A percentile compares a stretch with the other conserved stretches of the same genome.
Evolutionary conservation across 2,329 filamentous ascomycete genomes (phyloP).

Genomic region (Venturia effusa): DNA sequence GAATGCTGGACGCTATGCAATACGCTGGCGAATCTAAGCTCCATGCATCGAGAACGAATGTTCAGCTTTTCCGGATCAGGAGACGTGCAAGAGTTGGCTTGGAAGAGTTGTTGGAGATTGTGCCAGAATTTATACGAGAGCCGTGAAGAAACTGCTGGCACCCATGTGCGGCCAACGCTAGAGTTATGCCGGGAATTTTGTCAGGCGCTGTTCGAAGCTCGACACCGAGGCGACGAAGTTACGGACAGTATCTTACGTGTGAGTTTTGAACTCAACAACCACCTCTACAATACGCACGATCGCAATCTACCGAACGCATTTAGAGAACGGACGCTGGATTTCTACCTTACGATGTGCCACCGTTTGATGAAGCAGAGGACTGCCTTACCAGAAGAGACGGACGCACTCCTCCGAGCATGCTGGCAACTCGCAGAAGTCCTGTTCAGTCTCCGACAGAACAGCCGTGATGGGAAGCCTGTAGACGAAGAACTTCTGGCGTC

Average conservation of each 20-base stretch:
- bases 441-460: conserved; percentile 78
- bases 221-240: conserved; percentile 64
- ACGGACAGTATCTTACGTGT: conserved; percentile 82
- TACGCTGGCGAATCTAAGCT: conserved; percentile 74
- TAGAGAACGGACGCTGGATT: conserved; percentile 79
- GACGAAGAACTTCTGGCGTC: conserved; percentile 81
- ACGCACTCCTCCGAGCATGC: conserved; percentile 72
- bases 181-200: conserved; percentile 89
- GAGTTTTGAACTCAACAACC: conserved; percentile 91
- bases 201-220: conserved; percentile 79
- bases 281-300: conserved; percentile 88
- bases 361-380: conserved; percentile 90
- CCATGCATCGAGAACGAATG: conserved; percentile 67
- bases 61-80: conserved; percentile 65
- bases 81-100: conserved; percentile 75
- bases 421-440: conserved; percentile 90
- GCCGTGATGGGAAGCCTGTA: conserved; percentile 57
- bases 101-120: conserved; percentile 88
- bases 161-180: conserved; percentile 61
- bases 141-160: conserved; percentile 57
- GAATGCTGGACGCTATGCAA: conserved; percentile 95
- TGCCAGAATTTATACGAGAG: conserved; percentile 84
- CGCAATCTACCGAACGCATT: conserved; percentile 75
- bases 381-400: conserved; percentile 68
- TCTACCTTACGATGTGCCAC: conserved; percentile 89